A percentile compares a stretch with the other conserved stretches of the same genome.
Conservation (phyloP, 495 filamentous ascomycete species). For the Lophium mytilinum region DNA sequence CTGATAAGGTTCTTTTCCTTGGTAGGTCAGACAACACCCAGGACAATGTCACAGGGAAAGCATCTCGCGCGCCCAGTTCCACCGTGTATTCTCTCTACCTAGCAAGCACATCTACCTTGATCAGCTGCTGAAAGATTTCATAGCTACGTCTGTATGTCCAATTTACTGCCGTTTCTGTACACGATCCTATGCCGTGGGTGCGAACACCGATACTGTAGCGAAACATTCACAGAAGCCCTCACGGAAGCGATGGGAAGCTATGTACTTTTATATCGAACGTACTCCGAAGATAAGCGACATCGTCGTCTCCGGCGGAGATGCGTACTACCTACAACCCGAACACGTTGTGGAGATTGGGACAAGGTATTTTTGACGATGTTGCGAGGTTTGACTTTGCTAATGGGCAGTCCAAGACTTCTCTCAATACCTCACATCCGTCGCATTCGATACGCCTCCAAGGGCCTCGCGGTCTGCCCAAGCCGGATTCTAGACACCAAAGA, state of each 20-base stretch:
- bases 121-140: too few species aligned
- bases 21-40: slow-evolving; percentile 32
- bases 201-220: slow-evolving; percentile 40
- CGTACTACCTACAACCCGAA: slow-evolving; percentile 40
- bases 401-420: slow-evolving; percentile 20
- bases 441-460: slow-evolving; percentile 51
- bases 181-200: slow-evolving; percentile 49
- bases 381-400: not conserved
- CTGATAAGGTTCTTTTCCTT: slow-evolving; percentile 51
- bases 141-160: slow-evolving; percentile 47
- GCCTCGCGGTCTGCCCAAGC: slow-evolving; percentile 47
- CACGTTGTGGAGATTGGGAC: slow-evolving; percentile 23
- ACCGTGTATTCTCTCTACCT: too few species aligned
- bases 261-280: slow-evolving; percentile 44
- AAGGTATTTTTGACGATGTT: not conserved
- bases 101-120: too few species aligned
- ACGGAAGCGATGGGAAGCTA: slow-evolving; percentile 37
- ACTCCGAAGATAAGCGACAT: slow-evolving; percentile 43
- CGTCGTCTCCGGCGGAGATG: slow-evolving; percentile 52
- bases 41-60: too few species aligned
- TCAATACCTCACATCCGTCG: slow-evolving; percentile 35
- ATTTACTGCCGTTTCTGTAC: slow-evolving; percentile 53
- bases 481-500: slow-evolving; percentile 44
- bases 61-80: too few species aligned
- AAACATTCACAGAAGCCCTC: slow-evolving; percentile 42